A percentile compares a stretch with the other conserved stretches of the same genome.
These are phyloP conservation scores for Beauveria sp. DNA, from an alignment of 2,329 filamentous ascomycete genomes.

Conservation along the genomic window DNA sequence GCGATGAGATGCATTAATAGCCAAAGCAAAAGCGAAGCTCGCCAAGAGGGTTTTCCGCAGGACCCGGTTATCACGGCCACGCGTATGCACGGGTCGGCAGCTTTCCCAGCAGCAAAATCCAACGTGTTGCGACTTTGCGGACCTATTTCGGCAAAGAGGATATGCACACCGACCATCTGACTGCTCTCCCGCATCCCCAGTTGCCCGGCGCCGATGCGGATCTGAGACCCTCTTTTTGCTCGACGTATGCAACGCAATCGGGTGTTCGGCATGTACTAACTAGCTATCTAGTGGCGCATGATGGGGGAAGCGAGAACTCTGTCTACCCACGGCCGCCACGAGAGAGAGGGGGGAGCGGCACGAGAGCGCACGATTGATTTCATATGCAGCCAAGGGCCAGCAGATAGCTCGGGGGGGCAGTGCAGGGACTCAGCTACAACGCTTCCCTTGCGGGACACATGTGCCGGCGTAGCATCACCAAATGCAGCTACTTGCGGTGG, in stretches of 20 bases:
- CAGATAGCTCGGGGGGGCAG: not conserved
- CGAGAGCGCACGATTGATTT: not conserved
- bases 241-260: conserved; percentile 1
- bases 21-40: not conserved
- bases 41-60: not conserved
- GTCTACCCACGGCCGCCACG: not conserved
- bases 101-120: not conserved
- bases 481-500: not conserved
- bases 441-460: not conserved
- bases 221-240: conserved; percentile 5
- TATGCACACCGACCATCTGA: not conserved
- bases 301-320: not conserved
- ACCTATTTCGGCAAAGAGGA: not conserved
- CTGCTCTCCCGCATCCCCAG: not conserved
- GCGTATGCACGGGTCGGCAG: not conserved
- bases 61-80: conserved; percentile 1
- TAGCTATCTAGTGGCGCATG: not conserved
- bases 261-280: conserved; percentile 1
- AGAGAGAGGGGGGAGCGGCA: not conserved
- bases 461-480: conserved; percentile 7
- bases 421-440: not conserved
- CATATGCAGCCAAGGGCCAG: not conserved
- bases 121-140: not conserved
- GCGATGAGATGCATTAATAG: too few relatives aligned
- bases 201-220: not conserved